phyloP scores from a whole-genome alignment of 345 rosid genomes.

The Corymbia maculata region DNA sequence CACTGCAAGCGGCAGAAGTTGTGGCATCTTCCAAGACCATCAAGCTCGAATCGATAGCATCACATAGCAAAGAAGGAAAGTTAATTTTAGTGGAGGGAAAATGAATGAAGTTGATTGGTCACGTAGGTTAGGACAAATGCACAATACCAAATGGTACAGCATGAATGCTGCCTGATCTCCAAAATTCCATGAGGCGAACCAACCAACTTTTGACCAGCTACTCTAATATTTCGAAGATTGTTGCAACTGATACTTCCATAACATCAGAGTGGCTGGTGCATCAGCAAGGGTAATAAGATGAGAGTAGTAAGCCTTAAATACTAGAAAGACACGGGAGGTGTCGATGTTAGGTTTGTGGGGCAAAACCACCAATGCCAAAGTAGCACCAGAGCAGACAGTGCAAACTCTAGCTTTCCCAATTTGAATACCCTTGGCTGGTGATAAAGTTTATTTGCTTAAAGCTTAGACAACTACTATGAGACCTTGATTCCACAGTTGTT shows the following conservation, averaged over 20 bases:
- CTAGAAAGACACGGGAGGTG: neutral
- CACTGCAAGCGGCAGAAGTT: neutral
- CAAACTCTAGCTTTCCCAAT: neutral
- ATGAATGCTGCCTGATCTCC: neutral
- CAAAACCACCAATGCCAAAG: neutral
- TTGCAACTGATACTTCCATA: neutral
- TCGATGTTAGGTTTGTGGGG: neutral
- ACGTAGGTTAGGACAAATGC: neutral
- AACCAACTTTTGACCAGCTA: neutral
- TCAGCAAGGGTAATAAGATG: neutral
- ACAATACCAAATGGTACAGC: neutral
- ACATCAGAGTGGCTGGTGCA: neutral
- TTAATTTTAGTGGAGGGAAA: neutral
- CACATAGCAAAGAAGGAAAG: neutral
- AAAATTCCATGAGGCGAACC: neutral
- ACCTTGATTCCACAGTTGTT: neutral
- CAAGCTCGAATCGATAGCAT: neutral
- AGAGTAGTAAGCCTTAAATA: neutral
- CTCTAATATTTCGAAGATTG: neutral
- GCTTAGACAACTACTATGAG: neutral
- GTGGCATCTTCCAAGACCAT: neutral
- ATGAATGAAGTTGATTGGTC: neutral
- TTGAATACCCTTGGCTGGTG: neutral
- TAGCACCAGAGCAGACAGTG: neutral
- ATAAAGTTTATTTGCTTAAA: neutral